Percentiles rank a stretch among this genome's conserved stretches.
phyloP scores from a whole-genome alignment of 1,284 basidiomycete genomes.

The Sanghuangporus sanghuang region DNA sequence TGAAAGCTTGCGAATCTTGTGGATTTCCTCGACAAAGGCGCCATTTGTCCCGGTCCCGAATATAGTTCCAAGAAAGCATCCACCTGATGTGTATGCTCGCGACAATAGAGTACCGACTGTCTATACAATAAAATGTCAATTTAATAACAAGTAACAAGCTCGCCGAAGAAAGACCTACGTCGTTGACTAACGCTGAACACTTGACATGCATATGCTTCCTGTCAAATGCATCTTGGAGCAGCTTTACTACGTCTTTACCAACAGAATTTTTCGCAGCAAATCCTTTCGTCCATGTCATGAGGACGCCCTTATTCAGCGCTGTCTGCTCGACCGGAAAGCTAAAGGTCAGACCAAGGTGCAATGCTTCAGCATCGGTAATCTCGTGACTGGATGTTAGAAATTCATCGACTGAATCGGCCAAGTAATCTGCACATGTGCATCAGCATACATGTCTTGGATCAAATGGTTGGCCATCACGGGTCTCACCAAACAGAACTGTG shows the following conservation, averaged over 20 bases:
- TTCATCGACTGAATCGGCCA: conserved; percentile 92
- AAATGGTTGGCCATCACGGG: conserved; percentile 8
- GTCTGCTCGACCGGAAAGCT: conserved; percentile 98
- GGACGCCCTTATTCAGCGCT: conserved; percentile 83
- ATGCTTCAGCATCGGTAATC: conserved; percentile 35
- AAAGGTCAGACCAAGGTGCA: conserved; percentile 91
- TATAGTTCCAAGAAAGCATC: conserved; percentile 81
- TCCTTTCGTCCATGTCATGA: conserved; percentile 97
- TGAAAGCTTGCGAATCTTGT: conserved; percentile 81
- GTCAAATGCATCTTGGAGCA: conserved; percentile 93
- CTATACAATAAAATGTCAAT: conserved; percentile 33
- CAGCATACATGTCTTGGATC: background rate
- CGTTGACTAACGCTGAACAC: conserved; percentile 94
- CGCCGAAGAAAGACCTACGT: conserved; percentile 50
- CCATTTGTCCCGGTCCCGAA: conserved; percentile 99
- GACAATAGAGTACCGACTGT: conserved; percentile 94
- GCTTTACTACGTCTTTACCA: conserved; percentile 87
- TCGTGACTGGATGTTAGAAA: conserved; percentile 66
- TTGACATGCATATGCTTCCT: conserved; percentile 91
- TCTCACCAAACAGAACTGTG: conserved; percentile 75
- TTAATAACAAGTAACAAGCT: conserved; percentile 10
- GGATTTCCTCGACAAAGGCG: conserved; percentile 87
- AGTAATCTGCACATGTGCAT: conserved; percentile 65
- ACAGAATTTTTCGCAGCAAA: conserved; percentile 89
- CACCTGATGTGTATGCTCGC: conserved; percentile 86